Conservation (phyloP, 1,284 basidiomycete species). For the Leccinum fallax region DNA sequence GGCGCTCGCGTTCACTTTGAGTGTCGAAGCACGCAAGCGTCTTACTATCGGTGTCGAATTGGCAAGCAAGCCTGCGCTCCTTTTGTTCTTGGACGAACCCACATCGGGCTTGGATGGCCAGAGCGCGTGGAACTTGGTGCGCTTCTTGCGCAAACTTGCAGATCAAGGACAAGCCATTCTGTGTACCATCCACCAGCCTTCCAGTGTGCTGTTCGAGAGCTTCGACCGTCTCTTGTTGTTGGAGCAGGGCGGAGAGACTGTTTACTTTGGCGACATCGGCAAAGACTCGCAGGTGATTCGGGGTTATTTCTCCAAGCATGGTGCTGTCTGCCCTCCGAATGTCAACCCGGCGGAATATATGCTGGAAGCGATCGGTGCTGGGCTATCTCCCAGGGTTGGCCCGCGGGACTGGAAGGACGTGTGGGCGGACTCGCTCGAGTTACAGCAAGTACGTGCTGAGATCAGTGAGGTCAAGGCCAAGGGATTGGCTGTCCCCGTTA, state of each 20-base stretch:
- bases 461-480: constrained; percentile 48
- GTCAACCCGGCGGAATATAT: constrained; percentile 65
- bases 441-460: constrained; percentile 39
- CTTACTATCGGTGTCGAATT: constrained; percentile 90
- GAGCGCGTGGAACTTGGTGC: constrained; percentile 82
- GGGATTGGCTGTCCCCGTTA: constrained; percentile 42
- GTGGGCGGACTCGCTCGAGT: constrained; percentile 63
- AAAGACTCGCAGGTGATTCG: constrained; percentile 60
- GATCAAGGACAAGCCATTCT: constrained; percentile 83
- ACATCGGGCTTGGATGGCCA: constrained; percentile 79
- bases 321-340: constrained; percentile 63
- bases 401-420: constrained; percentile 79
- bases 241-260: constrained; percentile 68
- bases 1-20: constrained; percentile 61
- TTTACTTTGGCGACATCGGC: constrained; percentile 83
- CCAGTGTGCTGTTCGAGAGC: constrained; percentile 64
- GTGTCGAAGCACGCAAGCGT: constrained; percentile 83
- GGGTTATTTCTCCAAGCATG: constrained; percentile 70
- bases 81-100: constrained; percentile 74
- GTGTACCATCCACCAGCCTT: constrained; percentile 80
- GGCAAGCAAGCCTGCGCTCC: constrained; percentile 79
- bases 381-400: constrained; percentile 63
- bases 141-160: constrained; percentile 83
- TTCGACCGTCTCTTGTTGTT: constrained; percentile 77
- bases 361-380: constrained; percentile 77